Conservation (phyloP, 768 basidiomycete species). For the Boletus huronensis region DNA sequence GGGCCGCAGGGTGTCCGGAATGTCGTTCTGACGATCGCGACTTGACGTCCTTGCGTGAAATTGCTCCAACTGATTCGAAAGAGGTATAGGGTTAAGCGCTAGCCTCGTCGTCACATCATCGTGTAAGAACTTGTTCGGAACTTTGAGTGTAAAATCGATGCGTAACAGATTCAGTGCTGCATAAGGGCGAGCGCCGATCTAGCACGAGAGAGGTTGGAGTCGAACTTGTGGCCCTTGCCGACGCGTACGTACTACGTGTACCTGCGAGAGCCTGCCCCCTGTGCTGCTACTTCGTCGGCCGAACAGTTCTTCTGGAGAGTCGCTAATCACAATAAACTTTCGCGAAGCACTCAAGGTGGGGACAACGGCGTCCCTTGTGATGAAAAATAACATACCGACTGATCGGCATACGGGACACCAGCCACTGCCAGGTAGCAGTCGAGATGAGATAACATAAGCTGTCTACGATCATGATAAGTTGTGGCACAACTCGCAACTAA, state of each 20-base stretch:
- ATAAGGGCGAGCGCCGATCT: not conserved
- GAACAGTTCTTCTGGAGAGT: not conserved
- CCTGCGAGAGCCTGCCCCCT: not conserved
- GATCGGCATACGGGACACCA: not conserved
- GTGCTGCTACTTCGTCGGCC: no score
- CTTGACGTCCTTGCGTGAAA: not conserved
- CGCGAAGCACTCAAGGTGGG: no score
- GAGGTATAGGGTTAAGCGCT: not conserved
- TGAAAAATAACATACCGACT: conserved; percentile 1
- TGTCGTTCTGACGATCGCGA: not conserved
- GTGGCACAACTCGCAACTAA: conserved; percentile 9
- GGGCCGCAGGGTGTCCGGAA: not conserved
- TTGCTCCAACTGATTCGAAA: not conserved
- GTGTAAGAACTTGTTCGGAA: not conserved
- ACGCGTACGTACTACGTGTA: not conserved
- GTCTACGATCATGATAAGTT: not conserved
- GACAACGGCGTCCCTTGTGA: no score
- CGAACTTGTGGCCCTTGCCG: not conserved
- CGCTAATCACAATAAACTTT: not conserved
- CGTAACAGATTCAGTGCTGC: not conserved
- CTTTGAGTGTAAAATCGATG: not conserved
- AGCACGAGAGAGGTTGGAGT: not conserved
- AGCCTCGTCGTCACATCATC: not conserved
- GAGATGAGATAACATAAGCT: conserved; percentile 19
- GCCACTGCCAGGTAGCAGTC: conserved; percentile 1